phyloP scores from a whole-genome alignment of 192 early-diverging fungal species.

The Linnemannia elongata region DNA sequence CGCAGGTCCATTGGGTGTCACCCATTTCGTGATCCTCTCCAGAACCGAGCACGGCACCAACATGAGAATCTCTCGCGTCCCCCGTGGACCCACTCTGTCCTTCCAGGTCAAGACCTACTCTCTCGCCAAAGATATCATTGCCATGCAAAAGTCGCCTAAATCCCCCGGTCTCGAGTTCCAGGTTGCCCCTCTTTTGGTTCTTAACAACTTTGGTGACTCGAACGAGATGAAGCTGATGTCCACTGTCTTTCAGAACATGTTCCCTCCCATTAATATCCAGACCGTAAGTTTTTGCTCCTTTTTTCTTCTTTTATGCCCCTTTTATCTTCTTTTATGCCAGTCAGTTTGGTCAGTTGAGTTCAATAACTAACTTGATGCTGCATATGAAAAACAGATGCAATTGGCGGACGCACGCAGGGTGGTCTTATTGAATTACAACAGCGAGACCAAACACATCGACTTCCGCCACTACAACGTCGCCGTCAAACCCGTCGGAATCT shows the following conservation, averaged over 20 bases:
- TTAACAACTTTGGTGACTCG: conserved; percentile 84
- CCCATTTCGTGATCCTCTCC: conserved; percentile 92
- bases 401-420: conserved; percentile 90
- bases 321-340: not conserved
- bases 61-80: conserved; percentile 87
- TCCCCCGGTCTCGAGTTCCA: conserved; percentile 83
- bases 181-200: conserved; percentile 83
- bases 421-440: conserved; percentile 92
- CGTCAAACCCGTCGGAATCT: conserved; percentile 90
- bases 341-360: no score
- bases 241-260: conserved; percentile 97
- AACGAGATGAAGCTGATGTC: conserved; percentile 93
- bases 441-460: conserved; percentile 85
- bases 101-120: conserved; percentile 89
- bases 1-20: conserved; percentile 86
- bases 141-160: conserved; percentile 83
- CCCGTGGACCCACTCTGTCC: conserved; percentile 93
- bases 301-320: not conserved
- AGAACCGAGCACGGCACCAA: conserved; percentile 85
- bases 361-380: not conserved
- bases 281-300: conserved; percentile 67
- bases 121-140: conserved; percentile 85
- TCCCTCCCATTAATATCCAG: conserved; percentile 94
- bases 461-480: conserved; percentile 94
- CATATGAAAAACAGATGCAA: conserved; percentile 75